phyloP scores from a whole-genome alignment of 352 stramenopile genomes.

The Globisporangium carolinianum region DNA sequence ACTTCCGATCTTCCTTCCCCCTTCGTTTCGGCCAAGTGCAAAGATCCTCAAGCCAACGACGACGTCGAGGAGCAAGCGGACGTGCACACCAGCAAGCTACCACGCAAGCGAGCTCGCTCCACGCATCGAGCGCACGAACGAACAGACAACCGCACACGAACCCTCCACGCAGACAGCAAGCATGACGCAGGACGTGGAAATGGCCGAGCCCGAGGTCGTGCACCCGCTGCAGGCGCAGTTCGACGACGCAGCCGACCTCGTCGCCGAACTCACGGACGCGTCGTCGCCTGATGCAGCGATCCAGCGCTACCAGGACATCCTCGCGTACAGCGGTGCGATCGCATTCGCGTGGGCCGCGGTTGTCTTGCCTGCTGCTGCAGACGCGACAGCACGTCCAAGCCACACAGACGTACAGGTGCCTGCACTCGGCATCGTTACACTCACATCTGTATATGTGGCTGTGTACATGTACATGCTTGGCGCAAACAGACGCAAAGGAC shows the following conservation, averaged over 20 bases:
- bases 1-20: too few relatives aligned
- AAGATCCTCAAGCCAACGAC: too few relatives aligned
- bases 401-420: not conserved
- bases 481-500: conserved; percentile 41
- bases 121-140: too few relatives aligned
- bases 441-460: not conserved
- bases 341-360: too few relatives aligned
- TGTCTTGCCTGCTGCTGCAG: not conserved
- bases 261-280: conserved; percentile 20
- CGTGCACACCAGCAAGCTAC: too few relatives aligned
- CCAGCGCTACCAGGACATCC: conserved; percentile 57
- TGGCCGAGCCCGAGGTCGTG: conserved; percentile 52
- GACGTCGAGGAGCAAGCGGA: too few relatives aligned
- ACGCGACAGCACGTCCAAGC: conserved; percentile 1
- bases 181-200: conserved; percentile 57
- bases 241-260: conserved; percentile 62
- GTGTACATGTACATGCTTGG: not conserved
- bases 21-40: too few relatives aligned
- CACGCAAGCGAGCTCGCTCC: too few relatives aligned
- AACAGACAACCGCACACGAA: too few relatives aligned
- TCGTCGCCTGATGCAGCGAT: conserved; percentile 47
- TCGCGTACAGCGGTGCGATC: conserved; percentile 42
- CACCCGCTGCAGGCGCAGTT: conserved; percentile 74
- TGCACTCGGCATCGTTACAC: not conserved
- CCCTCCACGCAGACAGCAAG: not conserved